Base-by-base conservation (phyloP, 2,329 filamentous ascomycete genomes). In the Fusarium decemcellulare region DNA sequence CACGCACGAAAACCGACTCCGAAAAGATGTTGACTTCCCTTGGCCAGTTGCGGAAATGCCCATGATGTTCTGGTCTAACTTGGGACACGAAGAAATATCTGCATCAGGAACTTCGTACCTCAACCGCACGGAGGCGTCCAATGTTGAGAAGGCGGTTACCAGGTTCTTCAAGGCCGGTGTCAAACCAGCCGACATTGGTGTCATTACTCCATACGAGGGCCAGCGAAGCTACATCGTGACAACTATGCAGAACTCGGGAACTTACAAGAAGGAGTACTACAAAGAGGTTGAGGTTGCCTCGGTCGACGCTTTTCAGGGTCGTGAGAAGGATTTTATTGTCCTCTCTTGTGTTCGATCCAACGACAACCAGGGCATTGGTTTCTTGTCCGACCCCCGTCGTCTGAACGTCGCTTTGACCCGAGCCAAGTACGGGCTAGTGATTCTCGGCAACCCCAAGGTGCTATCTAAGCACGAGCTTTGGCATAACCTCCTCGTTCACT, bases 41-140 rank as follows among this genome's bases (percentile, higher is more conserved):
- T 99, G 96, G 96, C 96, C 96, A 4, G 93, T 97, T 32, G 89
- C 86, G 18, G 95, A 98, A 78, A 94, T 91, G 73, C 96, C 96
- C 4, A 99, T 99, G 96, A 98, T 98, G 96, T 99, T 99, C 84
- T 99, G 96, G 96, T 97, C 94, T 29, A 99, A 99, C 78, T 85
- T 98, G 59, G 96, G 96, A 64, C 97, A 97, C 64, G 96, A 99
- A 81, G 96, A 99, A 81, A 99, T 99, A 53, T 98, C 95, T 8
- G 96, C 96, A 1, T 98, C 95, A 29, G 96, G 96, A 76, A 99
- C 96, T 3, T 98, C 95, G 3, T 99, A 99, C 77, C 91, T 99
- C 72, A 99, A 99, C 81, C 93, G 96, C 48, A 98, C 96, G 2
- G 96, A 99, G 80, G 95, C 96, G 5, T 93, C 94, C 48, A 98